Conservation (phyloP, 2,329 filamentous ascomycete species). For the Piedraia hortae region DNA sequence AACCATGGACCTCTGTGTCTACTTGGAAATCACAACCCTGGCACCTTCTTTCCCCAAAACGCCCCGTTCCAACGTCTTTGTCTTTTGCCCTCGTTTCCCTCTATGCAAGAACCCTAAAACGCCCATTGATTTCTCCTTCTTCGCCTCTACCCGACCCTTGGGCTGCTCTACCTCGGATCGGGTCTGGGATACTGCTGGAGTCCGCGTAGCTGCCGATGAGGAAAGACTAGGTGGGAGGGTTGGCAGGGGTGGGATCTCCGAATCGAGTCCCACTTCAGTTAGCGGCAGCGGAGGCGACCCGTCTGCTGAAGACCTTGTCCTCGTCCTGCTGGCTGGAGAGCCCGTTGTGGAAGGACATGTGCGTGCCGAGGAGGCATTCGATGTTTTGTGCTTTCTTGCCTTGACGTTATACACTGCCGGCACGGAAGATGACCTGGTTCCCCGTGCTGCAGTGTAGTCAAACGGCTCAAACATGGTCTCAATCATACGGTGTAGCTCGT, state of each 20-base stretch:
- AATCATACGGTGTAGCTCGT: constrained; percentile 82
- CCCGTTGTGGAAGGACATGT: constrained; percentile 1
- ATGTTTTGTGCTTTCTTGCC: too few species aligned
- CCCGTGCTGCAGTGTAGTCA: constrained; percentile 42
- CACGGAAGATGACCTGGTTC: constrained; percentile 2
- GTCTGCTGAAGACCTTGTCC: constrained; percentile 16
- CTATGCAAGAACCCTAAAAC: constrained; percentile 2
- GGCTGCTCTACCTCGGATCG: constrained; percentile 37
- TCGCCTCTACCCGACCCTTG: neutral
- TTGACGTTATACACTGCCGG: constrained; percentile 4
- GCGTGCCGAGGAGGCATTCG: too few species aligned
- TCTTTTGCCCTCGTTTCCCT: constrained; percentile 51
- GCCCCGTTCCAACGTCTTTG: constrained; percentile 48
- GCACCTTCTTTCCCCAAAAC: constrained; percentile 89
- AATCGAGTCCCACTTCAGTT: constrained; percentile 3
- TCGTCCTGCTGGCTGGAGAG: constrained; percentile 1
- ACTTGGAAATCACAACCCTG: constrained; percentile 28
- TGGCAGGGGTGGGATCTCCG: constrained; percentile 3
- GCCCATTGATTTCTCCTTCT: constrained; percentile 1
- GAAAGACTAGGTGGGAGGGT: constrained; percentile 2
- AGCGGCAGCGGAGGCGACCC: constrained; percentile 19
- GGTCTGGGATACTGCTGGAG: constrained; percentile 55
- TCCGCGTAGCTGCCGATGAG: constrained; percentile 6
- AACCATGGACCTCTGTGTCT: too few species aligned
- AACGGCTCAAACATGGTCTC: constrained; percentile 85